Evolutionary conservation across 352 stramenopile species (phyloP).

Genomic region (Pythium rishiriense): DNA sequence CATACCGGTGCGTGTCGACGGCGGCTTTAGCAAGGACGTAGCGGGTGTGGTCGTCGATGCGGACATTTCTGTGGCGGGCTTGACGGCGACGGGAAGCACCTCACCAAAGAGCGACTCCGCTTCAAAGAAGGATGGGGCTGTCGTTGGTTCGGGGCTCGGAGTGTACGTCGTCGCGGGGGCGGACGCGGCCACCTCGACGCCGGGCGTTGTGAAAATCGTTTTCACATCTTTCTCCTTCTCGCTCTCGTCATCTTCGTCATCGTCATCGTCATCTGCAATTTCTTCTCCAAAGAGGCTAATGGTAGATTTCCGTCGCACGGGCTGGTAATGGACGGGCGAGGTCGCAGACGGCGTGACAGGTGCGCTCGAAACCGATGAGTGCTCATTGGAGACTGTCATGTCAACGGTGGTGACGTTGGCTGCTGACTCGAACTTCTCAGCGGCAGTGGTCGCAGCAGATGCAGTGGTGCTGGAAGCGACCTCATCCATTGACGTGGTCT

Average conservation of each 20-base stretch:
- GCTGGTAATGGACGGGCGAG: neutral
- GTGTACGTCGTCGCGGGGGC: neutral
- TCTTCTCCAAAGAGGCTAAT: conserved; percentile 31
- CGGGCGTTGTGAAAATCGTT: neutral
- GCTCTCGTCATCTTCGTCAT: conserved; percentile 12
- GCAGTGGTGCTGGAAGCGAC: neutral
- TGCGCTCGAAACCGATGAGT: neutral
- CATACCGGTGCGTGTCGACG: conserved; percentile 31
- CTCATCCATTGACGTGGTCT: too few species aligned
- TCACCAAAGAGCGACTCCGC: conserved; percentile 61
- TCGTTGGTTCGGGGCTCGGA: neutral
- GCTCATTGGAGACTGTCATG: conserved; percentile 7
- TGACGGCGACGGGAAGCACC: conserved; percentile 8
- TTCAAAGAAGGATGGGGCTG: conserved; percentile 13
- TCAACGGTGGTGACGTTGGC: conserved; percentile 2
- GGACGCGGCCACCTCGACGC: neutral
- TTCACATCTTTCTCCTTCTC: neutral
- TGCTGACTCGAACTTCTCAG: neutral
- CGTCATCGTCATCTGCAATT: conserved; percentile 17
- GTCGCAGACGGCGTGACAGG: neutral
- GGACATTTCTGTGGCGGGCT: neutral
- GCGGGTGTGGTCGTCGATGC: neutral
- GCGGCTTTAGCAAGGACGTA: neutral
- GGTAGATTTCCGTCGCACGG: conserved; percentile 18
- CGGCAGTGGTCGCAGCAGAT: neutral